Evolutionary conservation across 345 rosid species (phyloP).

Genomic region (Eutrema yunnanense): DNA sequence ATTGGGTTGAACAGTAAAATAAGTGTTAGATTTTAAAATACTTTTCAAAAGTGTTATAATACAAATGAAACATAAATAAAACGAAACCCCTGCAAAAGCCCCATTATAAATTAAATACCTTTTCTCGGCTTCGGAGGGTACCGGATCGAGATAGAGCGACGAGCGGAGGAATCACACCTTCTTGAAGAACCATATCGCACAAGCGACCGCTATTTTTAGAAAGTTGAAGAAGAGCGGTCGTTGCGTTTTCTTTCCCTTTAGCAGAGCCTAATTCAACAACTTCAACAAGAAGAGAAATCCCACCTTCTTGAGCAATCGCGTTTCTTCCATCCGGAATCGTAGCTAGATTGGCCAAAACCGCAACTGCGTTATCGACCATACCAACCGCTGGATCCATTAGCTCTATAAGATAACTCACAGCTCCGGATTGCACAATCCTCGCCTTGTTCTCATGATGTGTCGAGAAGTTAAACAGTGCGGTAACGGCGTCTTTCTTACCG

Average conservation of each 20-base stretch:
- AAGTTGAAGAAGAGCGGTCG: constrained; percentile 74
- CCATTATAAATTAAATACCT: too few relatives aligned
- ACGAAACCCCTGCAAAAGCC: too few relatives aligned
- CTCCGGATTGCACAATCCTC: constrained; percentile 63
- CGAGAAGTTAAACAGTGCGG: constrained; percentile 74
- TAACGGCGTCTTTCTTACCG: constrained; percentile 79
- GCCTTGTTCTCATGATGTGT: constrained; percentile 67
- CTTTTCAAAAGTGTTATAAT: too few relatives aligned
- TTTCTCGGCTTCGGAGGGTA: constrained; percentile 70
- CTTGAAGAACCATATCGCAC: constrained; percentile 63
- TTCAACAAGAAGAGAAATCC: constrained; percentile 67
- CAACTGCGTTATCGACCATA: constrained; percentile 86
- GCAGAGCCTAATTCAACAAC: constrained; percentile 79
- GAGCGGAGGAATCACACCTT: constrained; percentile 76
- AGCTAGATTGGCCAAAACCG: constrained; percentile 75
- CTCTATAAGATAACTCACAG: constrained; percentile 67
- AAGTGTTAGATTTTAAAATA: too few relatives aligned
- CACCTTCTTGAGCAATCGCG: constrained; percentile 57
- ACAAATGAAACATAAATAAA: too few relatives aligned
- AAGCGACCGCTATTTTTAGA: constrained; percentile 50
- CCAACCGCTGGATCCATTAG: constrained; percentile 87
- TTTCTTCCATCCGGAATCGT: constrained; percentile 60
- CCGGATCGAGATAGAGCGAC: constrained; percentile 71
- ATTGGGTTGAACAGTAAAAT: too few relatives aligned
- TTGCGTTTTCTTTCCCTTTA: constrained; percentile 77